phyloP scores from a whole-genome alignment of 192 early-diverging fungal genomes.

The Rhizophagus clarus region DNA sequence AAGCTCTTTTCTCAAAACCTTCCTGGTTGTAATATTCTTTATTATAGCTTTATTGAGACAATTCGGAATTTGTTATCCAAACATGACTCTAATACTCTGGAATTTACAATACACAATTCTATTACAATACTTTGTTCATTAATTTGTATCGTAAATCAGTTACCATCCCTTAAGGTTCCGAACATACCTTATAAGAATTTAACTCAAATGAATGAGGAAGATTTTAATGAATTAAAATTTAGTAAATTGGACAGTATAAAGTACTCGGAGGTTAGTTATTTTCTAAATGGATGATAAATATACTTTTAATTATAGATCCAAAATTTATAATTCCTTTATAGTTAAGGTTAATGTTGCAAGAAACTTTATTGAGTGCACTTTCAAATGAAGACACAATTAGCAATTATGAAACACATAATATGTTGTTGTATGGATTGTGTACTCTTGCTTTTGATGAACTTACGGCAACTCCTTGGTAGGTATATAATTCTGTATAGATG shows the following conservation, averaged over 20 bases:
- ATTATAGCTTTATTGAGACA: conserved; percentile 63
- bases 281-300: background rate
- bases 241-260: background rate
- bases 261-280: conserved; percentile 4
- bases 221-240: background rate
- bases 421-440: conserved; percentile 43
- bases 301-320: background rate
- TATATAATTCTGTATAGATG: background rate
- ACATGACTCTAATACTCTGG: conserved; percentile 33
- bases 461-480: conserved; percentile 32
- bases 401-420: conserved; percentile 42
- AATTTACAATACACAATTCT: conserved; percentile 45
- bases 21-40: conserved; percentile 69
- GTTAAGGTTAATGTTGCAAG: conserved; percentile 41
- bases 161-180: conserved; percentile 26
- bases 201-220: background rate
- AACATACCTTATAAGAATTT: conserved; percentile 23
- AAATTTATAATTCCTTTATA: conserved; percentile 7
- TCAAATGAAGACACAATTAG: conserved; percentile 24
- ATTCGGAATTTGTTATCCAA: conserved; percentile 61
- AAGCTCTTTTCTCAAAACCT: conserved; percentile 67
- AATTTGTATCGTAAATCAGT: conserved; percentile 40
- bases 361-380: conserved; percentile 36
- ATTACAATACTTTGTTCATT: conserved; percentile 49
- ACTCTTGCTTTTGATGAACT: conserved; percentile 42